Percentiles rank a stretch among this genome's conserved stretches.
These are phyloP conservation scores for Rosa hybrid DNA, from an alignment of 331 rosid species.

Conservation along the genomic window DNA sequence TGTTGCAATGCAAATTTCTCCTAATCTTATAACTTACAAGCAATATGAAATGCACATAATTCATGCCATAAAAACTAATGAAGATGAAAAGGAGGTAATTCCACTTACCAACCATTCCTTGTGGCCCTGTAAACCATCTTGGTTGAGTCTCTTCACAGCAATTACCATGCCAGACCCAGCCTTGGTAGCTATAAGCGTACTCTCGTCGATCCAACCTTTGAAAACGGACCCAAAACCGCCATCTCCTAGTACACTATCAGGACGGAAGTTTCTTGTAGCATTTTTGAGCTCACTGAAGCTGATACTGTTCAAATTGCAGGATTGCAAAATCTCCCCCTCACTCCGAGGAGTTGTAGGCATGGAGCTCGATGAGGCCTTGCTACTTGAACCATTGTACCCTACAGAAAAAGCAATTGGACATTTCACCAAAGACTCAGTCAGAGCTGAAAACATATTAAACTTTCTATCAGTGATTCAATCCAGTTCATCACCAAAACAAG, in stretches of 20 bases:
- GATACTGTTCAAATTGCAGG: slow-evolving; percentile 70
- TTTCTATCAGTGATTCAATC: not conserved
- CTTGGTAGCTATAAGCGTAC: slow-evolving; percentile 64
- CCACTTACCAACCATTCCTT: slow-evolving; percentile 93
- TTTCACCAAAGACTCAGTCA: slow-evolving; percentile 17
- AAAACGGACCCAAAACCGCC: slow-evolving; percentile 99
- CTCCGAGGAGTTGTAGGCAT: slow-evolving; percentile 64
- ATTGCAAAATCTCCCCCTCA: slow-evolving; percentile 79
- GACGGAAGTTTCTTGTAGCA: slow-evolving; percentile 91
- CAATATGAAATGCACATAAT: not conserved
- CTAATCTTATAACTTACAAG: not conserved
- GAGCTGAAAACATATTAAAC: slow-evolving; percentile 16
- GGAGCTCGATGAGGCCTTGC: slow-evolving; percentile 65
- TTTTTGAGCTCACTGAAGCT: slow-evolving; percentile 63
- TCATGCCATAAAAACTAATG: not conserved
- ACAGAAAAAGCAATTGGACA: slow-evolving; percentile 24
- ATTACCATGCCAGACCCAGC: slow-evolving; percentile 78
- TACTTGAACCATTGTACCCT: slow-evolving; percentile 64
- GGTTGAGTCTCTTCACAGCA: slow-evolving; percentile 93
- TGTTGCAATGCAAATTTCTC: slow-evolving; percentile 5
- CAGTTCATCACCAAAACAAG: slow-evolving; percentile 12
- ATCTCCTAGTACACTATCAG: slow-evolving; percentile 91
- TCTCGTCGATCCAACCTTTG: slow-evolving; percentile 93
- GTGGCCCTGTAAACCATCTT: slow-evolving; percentile 93
- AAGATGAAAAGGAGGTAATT: slow-evolving; percentile 8